Conservation (phyloP, 768 basidiomycete genomes). For the Boletellus ananas region DNA sequence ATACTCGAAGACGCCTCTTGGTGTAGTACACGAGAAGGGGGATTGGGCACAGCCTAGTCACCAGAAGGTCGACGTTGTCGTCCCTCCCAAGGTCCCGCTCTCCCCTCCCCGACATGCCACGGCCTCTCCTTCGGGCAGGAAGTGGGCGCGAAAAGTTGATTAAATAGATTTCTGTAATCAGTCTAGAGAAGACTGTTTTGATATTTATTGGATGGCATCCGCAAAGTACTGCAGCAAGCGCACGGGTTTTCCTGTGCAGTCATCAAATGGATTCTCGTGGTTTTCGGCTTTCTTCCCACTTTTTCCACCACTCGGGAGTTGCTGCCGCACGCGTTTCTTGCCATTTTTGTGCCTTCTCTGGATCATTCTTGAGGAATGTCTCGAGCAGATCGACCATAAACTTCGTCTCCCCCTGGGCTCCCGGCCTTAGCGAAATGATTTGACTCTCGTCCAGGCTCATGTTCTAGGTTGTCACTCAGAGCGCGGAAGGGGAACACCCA, state of each 20-base stretch:
- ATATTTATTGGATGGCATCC: slow-evolving; percentile 18
- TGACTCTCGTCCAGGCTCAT: slow-evolving; percentile 15
- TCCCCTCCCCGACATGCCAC: slow-evolving; percentile 39
- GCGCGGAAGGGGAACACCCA: background rate
- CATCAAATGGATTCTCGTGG: slow-evolving; percentile 5
- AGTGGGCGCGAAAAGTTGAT: slow-evolving; percentile 75
- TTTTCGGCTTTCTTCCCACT: slow-evolving; percentile 26
- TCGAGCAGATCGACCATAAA: slow-evolving; percentile 19
- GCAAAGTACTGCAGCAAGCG: background rate
- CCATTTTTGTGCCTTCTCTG: slow-evolving; percentile 18
- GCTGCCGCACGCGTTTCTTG: slow-evolving; percentile 21
- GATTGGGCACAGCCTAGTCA: slow-evolving; percentile 25
- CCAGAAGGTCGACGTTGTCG: slow-evolving; percentile 40
- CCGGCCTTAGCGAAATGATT: slow-evolving; percentile 8
- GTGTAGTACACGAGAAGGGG: slow-evolving; percentile 27
- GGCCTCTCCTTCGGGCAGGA: slow-evolving; percentile 51
- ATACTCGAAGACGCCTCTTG: slow-evolving; percentile 15
- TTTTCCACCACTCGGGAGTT: slow-evolving; percentile 30
- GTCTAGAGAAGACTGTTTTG: slow-evolving; percentile 8
- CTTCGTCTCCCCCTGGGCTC: slow-evolving; percentile 12
- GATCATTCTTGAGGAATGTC: slow-evolving; percentile 23
- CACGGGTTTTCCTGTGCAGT: background rate
- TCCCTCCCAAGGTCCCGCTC: slow-evolving; percentile 40
- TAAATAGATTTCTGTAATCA: slow-evolving; percentile 32
- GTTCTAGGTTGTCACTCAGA: slow-evolving; percentile 13